Percentiles rank a stretch among this genome's conserved stretches.
Conservation (phyloP, 176 grass and related monocot genomes). For the Triticum timopheevii region DNA sequence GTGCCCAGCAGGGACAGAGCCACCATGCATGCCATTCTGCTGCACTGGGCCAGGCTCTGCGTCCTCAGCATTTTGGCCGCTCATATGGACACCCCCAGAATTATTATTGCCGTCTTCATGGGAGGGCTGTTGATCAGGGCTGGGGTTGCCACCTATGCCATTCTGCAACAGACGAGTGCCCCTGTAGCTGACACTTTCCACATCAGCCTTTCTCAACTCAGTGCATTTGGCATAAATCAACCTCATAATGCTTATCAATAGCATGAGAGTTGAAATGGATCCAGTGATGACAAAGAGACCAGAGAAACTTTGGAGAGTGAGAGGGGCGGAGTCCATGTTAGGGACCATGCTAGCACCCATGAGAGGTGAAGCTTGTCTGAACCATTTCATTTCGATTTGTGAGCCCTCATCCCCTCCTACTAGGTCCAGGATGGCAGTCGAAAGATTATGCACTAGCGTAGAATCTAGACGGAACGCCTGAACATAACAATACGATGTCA, state of each 20-base stretch:
- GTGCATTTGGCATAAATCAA: neutral
- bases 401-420: conserved; percentile 8
- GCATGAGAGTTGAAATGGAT: conserved; percentile 34
- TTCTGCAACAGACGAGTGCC: neutral
- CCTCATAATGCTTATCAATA: conserved; percentile 31
- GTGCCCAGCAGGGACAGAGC: no score
- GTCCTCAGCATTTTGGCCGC: no score
- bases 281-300: conserved; percentile 56
- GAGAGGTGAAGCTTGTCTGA: neutral
- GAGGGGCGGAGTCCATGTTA: neutral
- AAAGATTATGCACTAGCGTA: conserved; percentile 44
- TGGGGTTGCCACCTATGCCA: neutral
- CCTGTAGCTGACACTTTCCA: neutral
- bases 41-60: no score
- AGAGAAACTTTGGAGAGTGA: conserved; percentile 39
- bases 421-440: conserved; percentile 46
- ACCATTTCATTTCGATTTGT: conserved; percentile 36
- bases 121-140: neutral
- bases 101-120: no score
- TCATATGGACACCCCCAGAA: no score
- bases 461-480: conserved; percentile 56
- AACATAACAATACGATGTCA: neutral
- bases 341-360: neutral
- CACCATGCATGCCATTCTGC: no score
- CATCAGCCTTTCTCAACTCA: neutral